Conservation (phyloP, 805 yeast species). For the Pichia californica region DNA sequence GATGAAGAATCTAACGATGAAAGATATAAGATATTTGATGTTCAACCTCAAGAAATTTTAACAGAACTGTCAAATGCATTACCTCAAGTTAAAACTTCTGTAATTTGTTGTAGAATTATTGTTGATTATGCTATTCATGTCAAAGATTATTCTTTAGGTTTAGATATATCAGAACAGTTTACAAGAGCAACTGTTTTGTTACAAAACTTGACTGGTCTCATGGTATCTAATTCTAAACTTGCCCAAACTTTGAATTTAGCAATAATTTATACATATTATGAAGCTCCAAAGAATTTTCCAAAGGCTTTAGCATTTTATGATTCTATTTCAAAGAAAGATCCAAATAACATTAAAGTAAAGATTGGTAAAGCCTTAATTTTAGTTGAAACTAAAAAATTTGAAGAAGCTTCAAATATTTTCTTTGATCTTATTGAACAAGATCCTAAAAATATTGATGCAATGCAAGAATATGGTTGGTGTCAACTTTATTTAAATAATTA, state of each 20-base stretch:
- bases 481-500: constrained; percentile 46
- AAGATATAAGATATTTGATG: constrained; percentile 1
- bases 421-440: constrained; percentile 38
- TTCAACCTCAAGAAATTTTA: constrained; percentile 14
- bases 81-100: constrained; percentile 29
- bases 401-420: constrained; percentile 44
- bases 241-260: constrained; percentile 65
- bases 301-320: constrained; percentile 71
- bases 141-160: constrained; percentile 58
- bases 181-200: constrained; percentile 46
- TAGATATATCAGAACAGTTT: constrained; percentile 54
- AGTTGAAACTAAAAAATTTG: constrained; percentile 55
- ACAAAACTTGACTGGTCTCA: constrained; percentile 40
- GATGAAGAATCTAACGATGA: constrained; percentile 8
- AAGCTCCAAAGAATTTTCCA: constrained; percentile 82
- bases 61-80: constrained; percentile 12
- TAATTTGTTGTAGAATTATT: constrained; percentile 61
- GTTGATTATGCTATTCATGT: constrained; percentile 52
- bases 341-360: constrained; percentile 45
- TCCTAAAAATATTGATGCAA: constrained; percentile 54
- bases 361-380: constrained; percentile 79
- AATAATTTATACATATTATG: constrained; percentile 71
- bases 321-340: constrained; percentile 40
- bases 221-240: constrained; percentile 45
- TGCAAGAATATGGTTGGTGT: constrained; percentile 76